These are phyloP conservation scores for Penicillium robsamsonii DNA, from an alignment of 495 filamentous ascomycete species.

Conservation along the genomic window DNA sequence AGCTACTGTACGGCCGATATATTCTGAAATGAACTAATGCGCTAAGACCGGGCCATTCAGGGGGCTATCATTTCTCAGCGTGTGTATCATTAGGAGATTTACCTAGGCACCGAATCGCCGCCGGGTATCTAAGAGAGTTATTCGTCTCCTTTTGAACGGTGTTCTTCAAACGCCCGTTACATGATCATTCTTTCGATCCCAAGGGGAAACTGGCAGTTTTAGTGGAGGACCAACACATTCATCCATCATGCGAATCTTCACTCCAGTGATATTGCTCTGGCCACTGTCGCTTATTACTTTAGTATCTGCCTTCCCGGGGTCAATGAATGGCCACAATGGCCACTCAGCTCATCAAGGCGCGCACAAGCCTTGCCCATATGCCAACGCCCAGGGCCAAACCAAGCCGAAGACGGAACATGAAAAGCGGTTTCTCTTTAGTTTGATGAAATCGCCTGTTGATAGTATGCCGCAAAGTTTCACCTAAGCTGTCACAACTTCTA, in stretches of 20 bases:
- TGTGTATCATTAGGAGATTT: background rate
- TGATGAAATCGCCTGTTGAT: slow-evolving; percentile 28
- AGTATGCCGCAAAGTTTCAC: slow-evolving; percentile 15
- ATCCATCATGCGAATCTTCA: slow-evolving; percentile 16
- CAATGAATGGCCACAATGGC: slow-evolving; percentile 6
- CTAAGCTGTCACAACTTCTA: background rate
- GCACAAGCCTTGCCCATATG: slow-evolving; percentile 30
- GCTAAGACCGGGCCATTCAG: slow-evolving; percentile 15
- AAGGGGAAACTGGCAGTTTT: background rate
- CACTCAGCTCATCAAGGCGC: slow-evolving; percentile 5
- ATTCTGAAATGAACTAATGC: background rate
- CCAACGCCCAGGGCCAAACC: slow-evolving; percentile 6
- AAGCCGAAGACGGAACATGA: slow-evolving; percentile 10
- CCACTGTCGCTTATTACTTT: background rate
- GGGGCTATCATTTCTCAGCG: slow-evolving; percentile 13
- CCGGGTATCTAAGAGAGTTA: background rate
- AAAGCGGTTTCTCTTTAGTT: slow-evolving; percentile 29
- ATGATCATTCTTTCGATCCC: background rate
- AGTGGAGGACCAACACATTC: background rate
- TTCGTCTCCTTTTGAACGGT: background rate
- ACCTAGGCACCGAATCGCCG: background rate
- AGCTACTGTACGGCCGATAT: background rate
- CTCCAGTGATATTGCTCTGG: slow-evolving; percentile 12
- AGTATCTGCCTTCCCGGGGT: slow-evolving; percentile 15
- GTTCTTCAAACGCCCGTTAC: background rate